These are phyloP conservation scores for Boletellus ananas DNA, from an alignment of 768 basidiomycete species.

Conservation along the genomic window DNA sequence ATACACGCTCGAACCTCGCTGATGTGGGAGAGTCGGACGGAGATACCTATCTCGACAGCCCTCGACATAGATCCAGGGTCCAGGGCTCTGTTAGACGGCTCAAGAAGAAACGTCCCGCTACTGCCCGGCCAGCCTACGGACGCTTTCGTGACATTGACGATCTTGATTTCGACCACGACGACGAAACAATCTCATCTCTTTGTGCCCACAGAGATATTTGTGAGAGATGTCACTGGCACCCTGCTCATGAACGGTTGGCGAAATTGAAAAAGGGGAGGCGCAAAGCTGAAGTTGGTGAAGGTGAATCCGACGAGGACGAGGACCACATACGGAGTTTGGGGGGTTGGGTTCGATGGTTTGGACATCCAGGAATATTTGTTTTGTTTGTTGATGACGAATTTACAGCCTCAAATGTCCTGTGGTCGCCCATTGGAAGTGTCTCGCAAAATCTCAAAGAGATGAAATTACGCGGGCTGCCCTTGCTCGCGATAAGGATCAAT, in stretches of 20 bases:
- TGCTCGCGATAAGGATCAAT: slow-evolving; percentile 44
- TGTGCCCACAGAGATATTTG: slow-evolving; percentile 61
- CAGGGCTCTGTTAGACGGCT: slow-evolving; percentile 1
- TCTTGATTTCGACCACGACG: slow-evolving; percentile 44
- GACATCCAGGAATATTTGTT: slow-evolving; percentile 1
- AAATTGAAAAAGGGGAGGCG: slow-evolving; percentile 39
- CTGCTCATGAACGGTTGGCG: slow-evolving; percentile 52
- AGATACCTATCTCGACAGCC: slow-evolving; percentile 33
- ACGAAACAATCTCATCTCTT: slow-evolving; percentile 53
- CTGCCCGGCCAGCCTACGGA: slow-evolving; percentile 48
- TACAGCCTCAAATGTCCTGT: slow-evolving; percentile 74
- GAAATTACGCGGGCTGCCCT: slow-evolving; percentile 68
- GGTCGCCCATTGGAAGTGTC: slow-evolving; percentile 72
- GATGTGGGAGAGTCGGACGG: slow-evolving; percentile 31
- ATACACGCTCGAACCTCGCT: slow-evolving; percentile 34
- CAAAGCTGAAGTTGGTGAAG: slow-evolving; percentile 41
- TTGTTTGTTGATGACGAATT: slow-evolving; percentile 10
- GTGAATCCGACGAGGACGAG: slow-evolving; percentile 48
- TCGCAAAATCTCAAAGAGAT: slow-evolving; percentile 60
- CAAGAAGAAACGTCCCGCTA: slow-evolving; percentile 33
- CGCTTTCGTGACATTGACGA: slow-evolving; percentile 41
- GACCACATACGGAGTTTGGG: slow-evolving; percentile 52
- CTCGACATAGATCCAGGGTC: slow-evolving; percentile 5
- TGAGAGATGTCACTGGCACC: slow-evolving; percentile 64
- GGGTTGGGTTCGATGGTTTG: slow-evolving; percentile 84